A percentile compares a stretch with the other conserved stretches of the same genome.
These are phyloP conservation scores for Boletus coccyginus DNA, from an alignment of 768 basidiomycete species.

Conservation along the genomic window DNA sequence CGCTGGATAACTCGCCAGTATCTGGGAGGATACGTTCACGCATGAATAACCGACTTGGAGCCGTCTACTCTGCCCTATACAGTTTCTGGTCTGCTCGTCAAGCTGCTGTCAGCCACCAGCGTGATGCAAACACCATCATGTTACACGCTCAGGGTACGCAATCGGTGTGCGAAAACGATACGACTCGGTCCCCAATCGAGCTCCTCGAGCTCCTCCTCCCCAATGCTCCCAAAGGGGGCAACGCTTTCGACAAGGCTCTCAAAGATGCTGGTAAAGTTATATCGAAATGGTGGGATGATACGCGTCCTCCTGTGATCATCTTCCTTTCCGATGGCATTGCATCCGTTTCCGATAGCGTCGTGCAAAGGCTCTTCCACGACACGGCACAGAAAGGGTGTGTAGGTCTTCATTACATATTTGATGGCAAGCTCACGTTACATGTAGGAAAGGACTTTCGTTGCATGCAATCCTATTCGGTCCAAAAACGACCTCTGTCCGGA, in stretches of 20 bases:
- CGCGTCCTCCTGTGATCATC: slow-evolving; percentile 48
- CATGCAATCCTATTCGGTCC: slow-evolving; percentile 56
- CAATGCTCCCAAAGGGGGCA: slow-evolving; percentile 37
- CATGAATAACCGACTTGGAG: slow-evolving; percentile 52
- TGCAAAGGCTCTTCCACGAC: slow-evolving; percentile 37
- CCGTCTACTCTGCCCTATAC: slow-evolving; percentile 51
- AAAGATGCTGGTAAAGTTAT: slow-evolving; percentile 36
- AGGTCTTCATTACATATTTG: background rate
- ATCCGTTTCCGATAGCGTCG: slow-evolving; percentile 26
- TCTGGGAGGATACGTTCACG: slow-evolving; percentile 27
- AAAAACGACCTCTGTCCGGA: slow-evolving; percentile 12
- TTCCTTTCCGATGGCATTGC: slow-evolving; percentile 60
- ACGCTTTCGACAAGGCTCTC: slow-evolving; percentile 43
- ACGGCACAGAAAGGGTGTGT: slow-evolving; percentile 43
- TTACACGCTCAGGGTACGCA: slow-evolving; percentile 36
- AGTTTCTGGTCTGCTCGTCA: slow-evolving; percentile 54
- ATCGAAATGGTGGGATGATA: slow-evolving; percentile 42
- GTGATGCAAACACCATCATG: slow-evolving; percentile 56
- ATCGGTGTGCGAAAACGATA: slow-evolving; percentile 41
- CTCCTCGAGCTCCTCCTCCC: slow-evolving; percentile 41
- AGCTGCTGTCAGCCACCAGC: slow-evolving; percentile 32
- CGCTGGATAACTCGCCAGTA: slow-evolving; percentile 38
- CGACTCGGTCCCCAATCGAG: slow-evolving; percentile 39
- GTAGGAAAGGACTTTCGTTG: slow-evolving; percentile 53
- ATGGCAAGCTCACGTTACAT: background rate